Evolutionary conservation across 768 basidiomycete species (phyloP).

Genomic region (Tricholomella constricta): DNA sequence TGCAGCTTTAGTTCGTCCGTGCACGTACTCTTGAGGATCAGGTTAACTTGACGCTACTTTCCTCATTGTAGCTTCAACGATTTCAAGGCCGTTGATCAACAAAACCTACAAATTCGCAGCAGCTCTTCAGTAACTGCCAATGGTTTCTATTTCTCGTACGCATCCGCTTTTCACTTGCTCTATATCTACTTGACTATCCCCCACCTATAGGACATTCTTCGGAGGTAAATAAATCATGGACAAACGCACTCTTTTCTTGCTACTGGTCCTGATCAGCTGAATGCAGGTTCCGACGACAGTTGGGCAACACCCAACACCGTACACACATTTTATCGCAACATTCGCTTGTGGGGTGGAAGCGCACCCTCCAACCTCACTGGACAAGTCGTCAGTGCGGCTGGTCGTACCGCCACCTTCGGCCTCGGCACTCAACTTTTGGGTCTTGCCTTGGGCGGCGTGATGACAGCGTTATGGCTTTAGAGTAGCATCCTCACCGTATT

Average conservation of each 20-base stretch:
- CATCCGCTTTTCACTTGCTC: constrained; percentile 8
- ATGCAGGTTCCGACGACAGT: constrained; percentile 56
- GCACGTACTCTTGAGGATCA: neutral
- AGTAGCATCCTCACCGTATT: no score
- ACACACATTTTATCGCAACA: constrained; percentile 77
- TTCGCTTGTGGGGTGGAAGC: constrained; percentile 63
- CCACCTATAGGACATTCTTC: constrained; percentile 71
- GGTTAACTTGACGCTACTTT: constrained; percentile 2
- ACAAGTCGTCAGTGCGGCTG: constrained; percentile 26
- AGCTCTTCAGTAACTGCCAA: constrained; percentile 52
- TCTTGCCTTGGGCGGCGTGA: neutral
- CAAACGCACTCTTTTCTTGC: neutral
- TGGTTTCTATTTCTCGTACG: constrained; percentile 81
- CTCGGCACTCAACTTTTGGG: neutral
- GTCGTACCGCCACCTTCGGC: neutral
- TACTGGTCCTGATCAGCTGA: constrained; percentile 14
- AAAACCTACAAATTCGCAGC: constrained; percentile 65
- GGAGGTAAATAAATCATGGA: constrained; percentile 48
- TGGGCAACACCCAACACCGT: constrained; percentile 74
- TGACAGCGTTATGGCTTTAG: neutral
- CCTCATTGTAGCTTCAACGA: constrained; percentile 63
- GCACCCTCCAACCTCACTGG: constrained; percentile 50
- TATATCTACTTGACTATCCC: constrained; percentile 1
- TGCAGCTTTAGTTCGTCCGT: constrained; percentile 63
- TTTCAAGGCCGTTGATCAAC: constrained; percentile 57